Evolutionary conservation across 148 eudicot genomes (phyloP).

Genomic region (Rhododendron mucronatum): DNA sequence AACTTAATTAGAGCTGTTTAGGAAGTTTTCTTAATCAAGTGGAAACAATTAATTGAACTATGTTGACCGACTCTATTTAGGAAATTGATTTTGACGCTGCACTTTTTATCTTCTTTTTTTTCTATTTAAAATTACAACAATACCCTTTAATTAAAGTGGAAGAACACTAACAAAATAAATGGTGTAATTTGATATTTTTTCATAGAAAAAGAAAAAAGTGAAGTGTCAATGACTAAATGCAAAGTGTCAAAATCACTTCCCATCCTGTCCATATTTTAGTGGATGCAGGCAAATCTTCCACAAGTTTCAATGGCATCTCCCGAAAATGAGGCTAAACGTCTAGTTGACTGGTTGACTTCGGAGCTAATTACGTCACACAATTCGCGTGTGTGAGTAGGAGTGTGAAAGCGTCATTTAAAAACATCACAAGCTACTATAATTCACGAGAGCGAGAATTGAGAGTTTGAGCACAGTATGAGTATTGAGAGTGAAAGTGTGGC

Average conservation of each 20-base stretch:
- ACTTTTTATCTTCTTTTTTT: too few relatives aligned
- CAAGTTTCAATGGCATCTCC: background rate
- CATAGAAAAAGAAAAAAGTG: too few relatives aligned
- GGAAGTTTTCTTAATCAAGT: background rate
- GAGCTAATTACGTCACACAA: background rate
- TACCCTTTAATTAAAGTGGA: too few relatives aligned
- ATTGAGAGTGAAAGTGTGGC: background rate
- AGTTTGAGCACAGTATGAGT: background rate
- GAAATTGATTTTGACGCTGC: too few relatives aligned
- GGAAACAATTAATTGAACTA: background rate
- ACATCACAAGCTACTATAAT: background rate
- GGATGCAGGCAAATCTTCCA: background rate
- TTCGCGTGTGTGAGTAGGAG: background rate
- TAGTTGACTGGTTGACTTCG: background rate
- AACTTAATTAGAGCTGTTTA: background rate
- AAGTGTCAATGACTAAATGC: too few relatives aligned
- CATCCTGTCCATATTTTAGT: background rate
- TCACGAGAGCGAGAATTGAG: background rate
- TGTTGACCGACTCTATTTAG: background rate
- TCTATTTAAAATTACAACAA: too few relatives aligned
- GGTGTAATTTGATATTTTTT: too few relatives aligned
- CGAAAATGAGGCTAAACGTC: background rate
- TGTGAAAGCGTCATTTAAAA: too few relatives aligned
- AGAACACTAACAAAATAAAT: too few relatives aligned
- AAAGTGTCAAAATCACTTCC: too few relatives aligned